Conservation (phyloP, 192 early-diverging fungal species). For the Haplosporangium gracile region DNA sequence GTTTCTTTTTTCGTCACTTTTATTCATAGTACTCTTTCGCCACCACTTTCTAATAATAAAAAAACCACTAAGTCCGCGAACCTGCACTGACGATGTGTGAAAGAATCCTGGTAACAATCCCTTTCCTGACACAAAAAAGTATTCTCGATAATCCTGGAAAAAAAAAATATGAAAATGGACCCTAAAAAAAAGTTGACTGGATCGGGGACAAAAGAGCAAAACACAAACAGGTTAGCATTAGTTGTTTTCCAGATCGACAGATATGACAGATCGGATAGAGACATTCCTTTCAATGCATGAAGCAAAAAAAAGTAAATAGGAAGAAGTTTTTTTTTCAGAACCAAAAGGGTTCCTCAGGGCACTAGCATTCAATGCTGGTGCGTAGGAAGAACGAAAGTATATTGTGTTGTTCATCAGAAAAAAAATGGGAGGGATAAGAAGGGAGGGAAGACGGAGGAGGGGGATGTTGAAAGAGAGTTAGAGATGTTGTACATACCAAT, state of each 20-base stretch:
- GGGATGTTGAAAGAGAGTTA: neutral
- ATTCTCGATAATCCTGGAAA: neutral
- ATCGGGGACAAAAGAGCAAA: neutral
- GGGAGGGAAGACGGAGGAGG: neutral
- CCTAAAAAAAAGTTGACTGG: neutral
- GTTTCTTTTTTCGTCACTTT: neutral
- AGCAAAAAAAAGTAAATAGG: no score
- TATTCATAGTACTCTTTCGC: neutral
- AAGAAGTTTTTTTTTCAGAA: neutral
- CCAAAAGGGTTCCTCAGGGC: conserved; percentile 32
- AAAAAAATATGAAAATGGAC: no score
- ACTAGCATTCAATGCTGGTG: conserved; percentile 18
- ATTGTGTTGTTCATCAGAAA: conserved; percentile 53
- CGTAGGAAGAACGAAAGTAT: conserved; percentile 58
- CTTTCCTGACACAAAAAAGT: neutral
- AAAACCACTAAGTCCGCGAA: neutral
- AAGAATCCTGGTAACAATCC: neutral
- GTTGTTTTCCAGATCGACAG: neutral
- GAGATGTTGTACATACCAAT: neutral
- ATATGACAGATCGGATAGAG: neutral
- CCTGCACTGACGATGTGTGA: neutral
- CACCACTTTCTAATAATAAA: conserved; percentile 3
- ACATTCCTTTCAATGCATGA: neutral
- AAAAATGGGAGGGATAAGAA: neutral
- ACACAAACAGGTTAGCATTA: neutral